Percentiles rank a stretch among this genome's conserved stretches.
Conservation (phyloP, 306 rosid genomes). For the Casuarina equisetifolia region DNA sequence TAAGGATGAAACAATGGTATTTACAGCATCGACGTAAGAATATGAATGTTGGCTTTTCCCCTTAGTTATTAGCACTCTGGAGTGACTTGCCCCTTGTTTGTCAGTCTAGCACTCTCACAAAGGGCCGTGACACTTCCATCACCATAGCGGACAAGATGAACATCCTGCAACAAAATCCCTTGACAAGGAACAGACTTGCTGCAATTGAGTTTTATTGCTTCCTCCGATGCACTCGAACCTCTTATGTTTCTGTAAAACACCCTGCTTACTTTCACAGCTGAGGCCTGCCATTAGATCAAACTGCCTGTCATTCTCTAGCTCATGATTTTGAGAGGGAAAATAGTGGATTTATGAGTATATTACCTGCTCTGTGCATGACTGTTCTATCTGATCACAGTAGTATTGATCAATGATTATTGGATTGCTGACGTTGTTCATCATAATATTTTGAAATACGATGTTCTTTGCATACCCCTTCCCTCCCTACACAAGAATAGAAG, state of each 20-base stretch:
- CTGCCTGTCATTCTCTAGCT: background rate
- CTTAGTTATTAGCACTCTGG: constrained; percentile 44
- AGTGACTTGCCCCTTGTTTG: constrained; percentile 36
- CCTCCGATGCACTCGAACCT: constrained; percentile 80
- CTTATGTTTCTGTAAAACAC: constrained; percentile 52
- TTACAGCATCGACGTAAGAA: background rate
- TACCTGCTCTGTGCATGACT: constrained; percentile 59
- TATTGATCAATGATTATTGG: constrained; percentile 88
- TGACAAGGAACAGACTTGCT: constrained; percentile 49
- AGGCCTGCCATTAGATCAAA: constrained; percentile 30
- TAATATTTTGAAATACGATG: constrained; percentile 53
- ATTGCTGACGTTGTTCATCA: constrained; percentile 65
- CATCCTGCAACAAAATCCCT: constrained; percentile 44
- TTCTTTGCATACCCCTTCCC: constrained; percentile 72
- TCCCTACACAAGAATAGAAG: constrained; percentile 41
- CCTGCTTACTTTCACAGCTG: constrained; percentile 64
- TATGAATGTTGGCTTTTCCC: background rate
- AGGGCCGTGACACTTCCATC: constrained; percentile 33
- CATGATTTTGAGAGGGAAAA: background rate
- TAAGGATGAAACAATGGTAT: constrained; percentile 1
- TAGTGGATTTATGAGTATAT: background rate
- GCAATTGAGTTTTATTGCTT: constrained; percentile 63
- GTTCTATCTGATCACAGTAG: constrained; percentile 58
- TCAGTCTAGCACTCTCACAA: constrained; percentile 46
- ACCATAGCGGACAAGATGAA: constrained; percentile 30